Evolutionary conservation across 2,329 filamentous ascomycete genomes (phyloP).

Genomic region (Magnaporthales sp.): DNA sequence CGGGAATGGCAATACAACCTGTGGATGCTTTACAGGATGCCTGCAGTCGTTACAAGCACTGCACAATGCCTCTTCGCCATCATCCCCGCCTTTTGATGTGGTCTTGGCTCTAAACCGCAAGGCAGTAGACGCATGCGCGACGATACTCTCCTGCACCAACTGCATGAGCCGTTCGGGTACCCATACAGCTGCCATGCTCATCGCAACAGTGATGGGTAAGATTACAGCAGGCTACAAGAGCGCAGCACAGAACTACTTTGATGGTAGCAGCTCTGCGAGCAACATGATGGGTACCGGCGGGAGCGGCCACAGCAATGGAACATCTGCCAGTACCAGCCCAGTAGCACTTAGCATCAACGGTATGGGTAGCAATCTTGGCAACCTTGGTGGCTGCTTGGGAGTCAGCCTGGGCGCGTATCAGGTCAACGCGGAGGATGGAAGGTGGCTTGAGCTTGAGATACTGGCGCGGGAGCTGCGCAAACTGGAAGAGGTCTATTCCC

Average conservation of each 20-base stretch:
- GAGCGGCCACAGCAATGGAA: slow-evolving; percentile 7
- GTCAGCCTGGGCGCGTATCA: slow-evolving; percentile 35
- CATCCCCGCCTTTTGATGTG: slow-evolving; percentile 31
- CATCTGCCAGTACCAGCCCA: slow-evolving; percentile 3
- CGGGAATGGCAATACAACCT: slow-evolving; percentile 21
- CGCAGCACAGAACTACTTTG: slow-evolving; percentile 30
- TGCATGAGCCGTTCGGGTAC: slow-evolving; percentile 35
- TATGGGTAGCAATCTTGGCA: slow-evolving; percentile 7
- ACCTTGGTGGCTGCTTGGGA: slow-evolving; percentile 18
- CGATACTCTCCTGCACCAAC: slow-evolving; percentile 34
- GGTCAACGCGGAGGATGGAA: slow-evolving; percentile 34
- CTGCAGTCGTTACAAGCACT: slow-evolving; percentile 37
- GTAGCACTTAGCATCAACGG: slow-evolving; percentile 7
- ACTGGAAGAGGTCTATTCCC: slow-evolving; percentile 35
- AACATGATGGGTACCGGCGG: not conserved
- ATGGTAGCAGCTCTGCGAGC: slow-evolving; percentile 14
- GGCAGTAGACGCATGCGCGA: slow-evolving; percentile 37
- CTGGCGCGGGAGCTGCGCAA: slow-evolving; percentile 37
- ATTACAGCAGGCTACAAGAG: slow-evolving; percentile 37
- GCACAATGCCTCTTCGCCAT: slow-evolving; percentile 32
- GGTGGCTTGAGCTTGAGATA: slow-evolving; percentile 38
- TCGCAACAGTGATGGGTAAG: slow-evolving; percentile 40
- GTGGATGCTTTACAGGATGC: slow-evolving; percentile 37
- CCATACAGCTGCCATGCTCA: slow-evolving; percentile 37
- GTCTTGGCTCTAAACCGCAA: slow-evolving; percentile 36